Base-by-base conservation (phyloP, 164 flowering plant species). In the Vitis rotundifolia region DNA sequence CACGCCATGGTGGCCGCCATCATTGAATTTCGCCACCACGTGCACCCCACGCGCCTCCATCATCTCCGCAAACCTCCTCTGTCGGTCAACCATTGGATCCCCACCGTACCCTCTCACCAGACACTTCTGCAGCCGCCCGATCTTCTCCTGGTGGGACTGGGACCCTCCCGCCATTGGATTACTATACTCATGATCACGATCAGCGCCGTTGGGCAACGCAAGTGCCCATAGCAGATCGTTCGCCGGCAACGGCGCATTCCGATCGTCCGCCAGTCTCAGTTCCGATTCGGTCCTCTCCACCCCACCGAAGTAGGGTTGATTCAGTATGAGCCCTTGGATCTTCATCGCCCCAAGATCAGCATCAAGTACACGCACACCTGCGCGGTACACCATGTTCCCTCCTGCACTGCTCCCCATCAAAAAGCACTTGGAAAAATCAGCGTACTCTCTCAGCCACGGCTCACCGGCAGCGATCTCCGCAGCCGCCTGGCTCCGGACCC, bases 361-460 rank as follows among this genome's bases (percentile, higher is more conserved):
- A 14, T 72, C 81, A 18, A 73, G 9, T 0, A 77, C 61, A 5
- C 86, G 84, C 22, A 87, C 49, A 15, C 71, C 89, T 0, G 80
- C 82, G 6, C 80, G 84, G 80, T 84, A 90, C 22, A 57, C 89
- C 1, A 90, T 87, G 68, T 83, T 89, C 0, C 81, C 90, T 1
- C 95, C 95, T 1, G 92, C 74, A 64, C 95, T 92, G 65, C 79
- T 66, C 0, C 96, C 96, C 85, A 84, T 82, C 49, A 92, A 64
- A 68, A 81, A 87, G 57, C 85, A 83, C 22, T 44, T 65, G 1
- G 82, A 72, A 18, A 88, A 81, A 58, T 90, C 92, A 0, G 71
- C 92, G 26, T 51, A 51, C 8, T 81, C 84, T 9, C 49, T 73
- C 49, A 93, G 8, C 91, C 90, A 85, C 8, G 75, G 64, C 11